Conservation (phyloP, 164 flowering plant genomes). For the Dillenia suffruticosa region DNA sequence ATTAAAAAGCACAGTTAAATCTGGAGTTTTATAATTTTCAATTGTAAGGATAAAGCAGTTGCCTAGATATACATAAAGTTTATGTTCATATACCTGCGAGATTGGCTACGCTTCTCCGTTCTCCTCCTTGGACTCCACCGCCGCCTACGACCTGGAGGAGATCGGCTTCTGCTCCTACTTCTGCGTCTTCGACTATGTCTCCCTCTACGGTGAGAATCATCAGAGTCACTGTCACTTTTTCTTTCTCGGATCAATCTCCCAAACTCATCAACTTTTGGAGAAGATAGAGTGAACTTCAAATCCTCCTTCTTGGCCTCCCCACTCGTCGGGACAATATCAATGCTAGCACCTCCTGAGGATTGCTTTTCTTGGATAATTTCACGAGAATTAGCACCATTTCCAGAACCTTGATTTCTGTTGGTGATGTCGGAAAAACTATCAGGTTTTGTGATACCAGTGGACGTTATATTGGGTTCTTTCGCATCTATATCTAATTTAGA, state of each 20-base stretch:
- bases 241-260: slow-evolving; percentile 76
- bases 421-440: slow-evolving; percentile 8
- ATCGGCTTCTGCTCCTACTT: slow-evolving; percentile 47
- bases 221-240: slow-evolving; percentile 77
- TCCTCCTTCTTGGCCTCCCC: slow-evolving; percentile 23
- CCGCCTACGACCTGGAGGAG: slow-evolving; percentile 61
- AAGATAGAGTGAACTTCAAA: slow-evolving; percentile 15
- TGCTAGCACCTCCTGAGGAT: slow-evolving; percentile 18
- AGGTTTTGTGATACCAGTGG: slow-evolving; percentile 6
- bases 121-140: slow-evolving; percentile 58
- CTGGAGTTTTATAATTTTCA: no score
- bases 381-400: slow-evolving; percentile 4
- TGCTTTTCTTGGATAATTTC: slow-evolving; percentile 10
- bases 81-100: slow-evolving; percentile 56
- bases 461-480: slow-evolving; percentile 6
- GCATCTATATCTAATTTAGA: slow-evolving; percentile 11
- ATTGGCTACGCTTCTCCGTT: slow-evolving; percentile 61
- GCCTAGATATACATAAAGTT: not conserved
- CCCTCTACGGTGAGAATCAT: slow-evolving; percentile 30
- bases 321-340: slow-evolving; percentile 12
- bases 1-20: no score
- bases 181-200: slow-evolving; percentile 50
- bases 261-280: slow-evolving; percentile 67
- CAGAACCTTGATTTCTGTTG: slow-evolving; percentile 10
- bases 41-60: no score